phyloP scores from a whole-genome alignment of 2,329 filamentous ascomycete species.

The Fusarium lateritium region DNA sequence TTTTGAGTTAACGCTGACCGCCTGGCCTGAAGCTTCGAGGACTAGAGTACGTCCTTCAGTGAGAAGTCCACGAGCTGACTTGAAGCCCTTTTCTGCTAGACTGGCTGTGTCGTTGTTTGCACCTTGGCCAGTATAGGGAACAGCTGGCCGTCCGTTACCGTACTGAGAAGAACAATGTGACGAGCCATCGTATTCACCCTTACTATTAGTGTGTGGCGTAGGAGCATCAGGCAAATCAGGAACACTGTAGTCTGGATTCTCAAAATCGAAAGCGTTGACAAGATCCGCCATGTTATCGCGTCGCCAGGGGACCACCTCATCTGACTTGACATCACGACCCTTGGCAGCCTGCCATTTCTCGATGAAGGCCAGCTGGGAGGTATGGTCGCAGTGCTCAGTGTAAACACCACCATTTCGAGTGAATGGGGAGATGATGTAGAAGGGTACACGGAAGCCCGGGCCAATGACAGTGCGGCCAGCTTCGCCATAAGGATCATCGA shows the following conservation, averaged over 20 bases:
- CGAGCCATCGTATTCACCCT: constrained; percentile 16
- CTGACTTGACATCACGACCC: constrained; percentile 3
- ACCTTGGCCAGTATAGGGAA: not conserved
- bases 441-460: constrained; percentile 7
- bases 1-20: not conserved
- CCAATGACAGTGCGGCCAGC: constrained; percentile 2
- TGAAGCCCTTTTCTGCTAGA: constrained; percentile 7
- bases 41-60: not conserved
- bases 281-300: constrained; percentile 26
- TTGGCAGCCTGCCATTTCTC: constrained; percentile 26
- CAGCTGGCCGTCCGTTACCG: not conserved
- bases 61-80: constrained; percentile 6
- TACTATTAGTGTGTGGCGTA: not conserved
- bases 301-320: constrained; percentile 13
- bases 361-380: not conserved
- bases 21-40: not conserved
- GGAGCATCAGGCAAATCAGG: not conserved
- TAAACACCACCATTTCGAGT: constrained; percentile 20
- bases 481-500: constrained; percentile 11
- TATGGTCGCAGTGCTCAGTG: constrained; percentile 20
- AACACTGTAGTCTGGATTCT: not conserved
- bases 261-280: constrained; percentile 17
- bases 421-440: constrained; percentile 19
- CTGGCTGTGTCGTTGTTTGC: constrained; percentile 6
- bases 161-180: constrained; percentile 4